Evolutionary conservation across 768 basidiomycete genomes (phyloP), one percentile per base, ranked within the genome.

Genomic region (Dentipellis fragilis): DNA sequence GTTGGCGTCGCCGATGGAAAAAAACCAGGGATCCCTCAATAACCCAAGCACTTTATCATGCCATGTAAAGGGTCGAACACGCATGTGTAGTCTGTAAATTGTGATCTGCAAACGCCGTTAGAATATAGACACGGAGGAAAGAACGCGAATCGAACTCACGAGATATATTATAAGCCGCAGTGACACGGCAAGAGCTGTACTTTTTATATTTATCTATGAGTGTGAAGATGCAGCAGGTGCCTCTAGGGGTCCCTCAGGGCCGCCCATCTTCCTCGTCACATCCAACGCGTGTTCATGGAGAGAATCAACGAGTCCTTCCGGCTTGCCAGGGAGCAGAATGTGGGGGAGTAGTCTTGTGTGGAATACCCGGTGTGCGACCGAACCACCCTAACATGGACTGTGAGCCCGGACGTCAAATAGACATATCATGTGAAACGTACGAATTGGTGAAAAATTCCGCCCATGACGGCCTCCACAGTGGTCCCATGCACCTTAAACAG

Each of bases 401-500:
- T 58, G 42, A 45, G 35, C 49, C 22, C 49, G 11, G 47, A 23
- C 9, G 23, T 36, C 51, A 49, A n/a, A 9, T 8, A 17, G 4
- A 49, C 19, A 49, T 42, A 16, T 10, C 54, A 9, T 50, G 39
- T 50, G n/a, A 36, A 35, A 56, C 52, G 57, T 63, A 92, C 89
- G 67, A 84, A 88, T 72, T 93, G 87, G 63, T 85, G 81, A 63
- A 82, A 89, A 11, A 90, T 77, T 6, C 83, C 87, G 21, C 89
- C 89, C 34, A 90, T 68, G 14, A 89, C 73, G 2, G 86, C 89
- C 61, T 85, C 81, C 4, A 90, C 86, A 0, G 83, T 76, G 56
- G 87, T 83, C 1, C 89, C 89, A 63, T 84, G 79, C 17, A 90
- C 82, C 62, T 90, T 91, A 62, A 84, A 84, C 54, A 90, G 65